Evolutionary conservation across 345 rosid genomes (phyloP), one percentile per base, ranked within the genome.

Genomic region (Heritiera littoralis): DNA sequence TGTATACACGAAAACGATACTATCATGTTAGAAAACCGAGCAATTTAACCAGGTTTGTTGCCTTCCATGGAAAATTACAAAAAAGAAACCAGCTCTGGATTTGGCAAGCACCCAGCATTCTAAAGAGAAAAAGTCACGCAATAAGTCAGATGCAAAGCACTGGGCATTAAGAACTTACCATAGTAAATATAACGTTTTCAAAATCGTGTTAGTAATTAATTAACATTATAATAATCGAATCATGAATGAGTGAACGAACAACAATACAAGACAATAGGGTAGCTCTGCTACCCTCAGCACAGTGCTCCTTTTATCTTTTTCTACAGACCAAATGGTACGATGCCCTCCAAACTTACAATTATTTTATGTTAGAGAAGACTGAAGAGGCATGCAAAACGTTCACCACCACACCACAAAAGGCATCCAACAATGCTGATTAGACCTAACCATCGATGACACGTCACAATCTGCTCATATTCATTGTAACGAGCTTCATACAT

Each of bases 361-460:
- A 41, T 41, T 41, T 41, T 41, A 41, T 41, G 43, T 35, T 35
- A 35, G 3, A 35, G 38, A 35, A 41, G 6, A 41, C 23, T 1
- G 10, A 49, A 14, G 0, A 13, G n/a, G 13, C 59, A 49, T 71
- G 74, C 74, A 14, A 49, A 48, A 23, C 9, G 18, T 70, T 7
- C 56, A 28, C 13, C 10, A 48, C 74, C 52, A 15, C 5, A 15
- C 10, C 48, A 40, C 11, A 48, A 30, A 70, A 28, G n/a, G 23
- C 74, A 48, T 23, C 74, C 18, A 7, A 48, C 18, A 70, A 23
- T 48, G 74, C 11, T 35, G 41, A 70, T 48, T 70, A 48, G 58
- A 70, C 74, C 74, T 48, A 70, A 49, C 74, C 7, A 71, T 48
- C n/a, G 56, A 46, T 71, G 20, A 30, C 20, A 12, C 5, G 38